A percentile compares a stretch with the other conserved stretches of the same genome.
These are phyloP conservation scores for Sparassis latifolia DNA, from an alignment of 1,284 basidiomycete genomes.

Conservation along the genomic window DNA sequence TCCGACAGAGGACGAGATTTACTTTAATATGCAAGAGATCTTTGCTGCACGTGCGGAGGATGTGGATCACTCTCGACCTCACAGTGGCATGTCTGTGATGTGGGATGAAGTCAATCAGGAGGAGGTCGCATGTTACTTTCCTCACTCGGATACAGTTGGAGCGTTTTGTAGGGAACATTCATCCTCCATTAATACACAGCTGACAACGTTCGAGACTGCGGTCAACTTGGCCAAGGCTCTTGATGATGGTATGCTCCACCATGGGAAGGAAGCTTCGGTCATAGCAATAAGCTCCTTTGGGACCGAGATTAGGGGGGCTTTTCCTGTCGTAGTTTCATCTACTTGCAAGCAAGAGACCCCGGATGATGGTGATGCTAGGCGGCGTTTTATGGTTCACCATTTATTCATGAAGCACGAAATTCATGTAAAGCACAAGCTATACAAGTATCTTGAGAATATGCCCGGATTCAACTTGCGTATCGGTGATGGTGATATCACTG, in stretches of 20 bases:
- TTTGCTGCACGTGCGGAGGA: not conserved
- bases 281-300: conserved; percentile 9
- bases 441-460: conserved; percentile 9
- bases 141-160: conserved; percentile 10
- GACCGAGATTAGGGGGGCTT: conserved; percentile 1
- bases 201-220: conserved; percentile 4
- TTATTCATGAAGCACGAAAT: conserved; percentile 15
- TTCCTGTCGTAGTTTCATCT: conserved; percentile 9
- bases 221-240: conserved; percentile 4
- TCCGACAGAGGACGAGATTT: conserved; percentile 7
- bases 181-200: conserved; percentile 1
- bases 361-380: conserved; percentile 20
- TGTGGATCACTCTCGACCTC: not conserved
- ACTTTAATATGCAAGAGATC: conserved; percentile 12
- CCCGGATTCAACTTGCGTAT: conserved; percentile 15
- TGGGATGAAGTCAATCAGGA: conserved; percentile 19
- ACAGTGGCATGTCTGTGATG: conserved; percentile 7
- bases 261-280: conserved; percentile 13
- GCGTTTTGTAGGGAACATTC: conserved; percentile 18
- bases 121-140: conserved; percentile 12
- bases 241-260: conserved; percentile 5
- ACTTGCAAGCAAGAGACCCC: conserved; percentile 10
- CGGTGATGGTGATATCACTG: conserved; percentile 11
- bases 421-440: conserved; percentile 1
- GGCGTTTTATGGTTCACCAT: conserved; percentile 17